A percentile compares a stretch with the other conserved stretches of the same genome.
These are phyloP conservation scores for Erythrobasidium yunnanense DNA, from an alignment of 768 basidiomycete genomes.

Conservation along the genomic window DNA sequence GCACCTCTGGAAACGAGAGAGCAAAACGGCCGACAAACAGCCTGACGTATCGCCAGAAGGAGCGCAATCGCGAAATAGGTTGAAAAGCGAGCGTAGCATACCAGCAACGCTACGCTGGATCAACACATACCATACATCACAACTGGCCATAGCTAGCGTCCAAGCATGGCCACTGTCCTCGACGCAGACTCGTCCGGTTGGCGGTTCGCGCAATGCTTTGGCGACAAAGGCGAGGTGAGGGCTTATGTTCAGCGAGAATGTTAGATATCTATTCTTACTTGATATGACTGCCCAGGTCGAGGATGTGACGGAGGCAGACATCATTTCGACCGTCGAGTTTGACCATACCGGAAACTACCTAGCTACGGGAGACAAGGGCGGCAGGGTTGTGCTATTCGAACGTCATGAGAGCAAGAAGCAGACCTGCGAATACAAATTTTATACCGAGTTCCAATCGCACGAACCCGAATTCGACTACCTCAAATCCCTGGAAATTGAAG, in stretches of 20 bases:
- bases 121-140: no score
- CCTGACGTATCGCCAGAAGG: no score
- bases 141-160: no score
- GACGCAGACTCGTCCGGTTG: constrained; percentile 50
- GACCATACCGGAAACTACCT: constrained; percentile 99
- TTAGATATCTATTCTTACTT: no score
- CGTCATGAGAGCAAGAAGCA: constrained; percentile 99
- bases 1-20: no score
- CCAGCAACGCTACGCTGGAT: no score
- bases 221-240: constrained; percentile 64
- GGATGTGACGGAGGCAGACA: constrained; percentile 99
- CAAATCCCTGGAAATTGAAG: constrained; percentile 98
- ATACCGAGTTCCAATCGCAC: constrained; percentile 98
- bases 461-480: constrained; percentile 99
- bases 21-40: no score
- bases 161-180: constrained; percentile 14
- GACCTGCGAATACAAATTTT: constrained; percentile 99
- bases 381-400: constrained; percentile 95
- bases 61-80: no score
- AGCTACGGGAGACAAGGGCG: constrained; percentile 98
- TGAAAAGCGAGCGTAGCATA: no score
- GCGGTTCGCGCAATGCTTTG: constrained; percentile 99
- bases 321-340: constrained; percentile 99
- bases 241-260: not conserved
- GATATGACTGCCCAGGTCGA: constrained; percentile 62